A percentile compares a stretch with the other conserved stretches of the same genome.
These are phyloP conservation scores for Juglanconis sp. DNA, from an alignment of 2,329 filamentous ascomycete genomes.

Conservation along the genomic window DNA sequence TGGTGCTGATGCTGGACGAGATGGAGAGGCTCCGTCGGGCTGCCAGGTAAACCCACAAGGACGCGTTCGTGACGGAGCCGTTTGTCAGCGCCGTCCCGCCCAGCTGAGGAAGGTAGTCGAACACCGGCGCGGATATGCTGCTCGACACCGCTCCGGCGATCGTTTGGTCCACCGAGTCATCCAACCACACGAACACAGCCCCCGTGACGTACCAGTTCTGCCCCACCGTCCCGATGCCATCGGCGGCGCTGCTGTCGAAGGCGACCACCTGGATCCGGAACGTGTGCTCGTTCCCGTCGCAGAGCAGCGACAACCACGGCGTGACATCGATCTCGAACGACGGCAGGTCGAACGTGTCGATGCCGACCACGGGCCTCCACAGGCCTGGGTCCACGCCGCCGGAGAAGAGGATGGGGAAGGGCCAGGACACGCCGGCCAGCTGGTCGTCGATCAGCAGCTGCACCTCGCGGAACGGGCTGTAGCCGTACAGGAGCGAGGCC, in stretches of 20 bases:
- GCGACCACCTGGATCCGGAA: conserved; percentile 1
- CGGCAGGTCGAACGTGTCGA: conserved; percentile 64
- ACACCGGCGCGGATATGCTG: conserved; percentile 20
- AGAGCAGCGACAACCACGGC: conserved; percentile 58
- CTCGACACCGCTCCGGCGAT: conserved; percentile 20
- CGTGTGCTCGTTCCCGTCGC: conserved; percentile 41
- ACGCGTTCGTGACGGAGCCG: conserved; percentile 26
- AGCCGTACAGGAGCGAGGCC: conserved; percentile 53
- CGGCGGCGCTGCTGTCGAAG: conserved; percentile 47
- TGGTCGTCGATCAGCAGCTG: conserved; percentile 62
- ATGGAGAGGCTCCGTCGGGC: conserved; percentile 26
- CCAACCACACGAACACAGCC: conserved; percentile 63
- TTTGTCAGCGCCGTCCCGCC: conserved; percentile 19
- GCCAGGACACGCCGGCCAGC: conserved; percentile 64
- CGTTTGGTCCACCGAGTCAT: conserved; percentile 34
- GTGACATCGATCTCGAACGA: conserved; percentile 69
- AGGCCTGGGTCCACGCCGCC: conserved; percentile 65
- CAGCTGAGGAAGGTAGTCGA: conserved; percentile 25
- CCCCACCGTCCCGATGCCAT: conserved; percentile 42
- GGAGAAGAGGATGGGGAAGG: conserved; percentile 68
- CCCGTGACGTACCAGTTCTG: conserved; percentile 65
- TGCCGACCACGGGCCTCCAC: conserved; percentile 68
- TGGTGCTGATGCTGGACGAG: conserved; percentile 25
- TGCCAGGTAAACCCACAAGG: conserved; percentile 26
- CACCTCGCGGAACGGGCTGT: conserved; percentile 64